A percentile compares a stretch with the other conserved stretches of the same genome.
Evolutionary conservation across 495 filamentous ascomycete genomes (phyloP).

Genomic region (Mytilinidion resinicola): DNA sequence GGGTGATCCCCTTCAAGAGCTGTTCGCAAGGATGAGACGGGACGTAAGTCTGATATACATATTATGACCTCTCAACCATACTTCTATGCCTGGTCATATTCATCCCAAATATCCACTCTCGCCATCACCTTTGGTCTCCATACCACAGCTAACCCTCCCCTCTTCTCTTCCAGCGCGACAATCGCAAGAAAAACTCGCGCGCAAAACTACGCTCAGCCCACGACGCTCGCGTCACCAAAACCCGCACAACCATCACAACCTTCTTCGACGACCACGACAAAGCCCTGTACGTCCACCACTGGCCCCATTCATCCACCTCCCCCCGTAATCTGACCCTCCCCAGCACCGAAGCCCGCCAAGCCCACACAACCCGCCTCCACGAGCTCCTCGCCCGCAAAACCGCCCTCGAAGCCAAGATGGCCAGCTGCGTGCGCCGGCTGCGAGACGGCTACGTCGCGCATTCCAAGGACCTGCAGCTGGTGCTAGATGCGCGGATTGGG

Average conservation of each 20-base stretch:
- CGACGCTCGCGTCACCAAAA: neutral
- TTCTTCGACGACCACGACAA: conserved; percentile 15
- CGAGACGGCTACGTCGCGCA: conserved; percentile 1
- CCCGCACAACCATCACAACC: neutral
- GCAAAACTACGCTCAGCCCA: conserved; percentile 2
- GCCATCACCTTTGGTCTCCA: neutral
- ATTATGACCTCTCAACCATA: no score
- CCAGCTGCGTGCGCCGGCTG: neutral
- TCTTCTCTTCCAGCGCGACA: no score
- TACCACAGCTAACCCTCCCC: no score
- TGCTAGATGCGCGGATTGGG: neutral
- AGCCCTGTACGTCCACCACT: conserved; percentile 4
- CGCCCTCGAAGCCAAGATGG: conserved; percentile 10
- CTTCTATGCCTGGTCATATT: no score
- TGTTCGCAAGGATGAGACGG: neutral
- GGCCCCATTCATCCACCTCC: neutral
- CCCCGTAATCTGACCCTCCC: neutral
- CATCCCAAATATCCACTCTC: no score
- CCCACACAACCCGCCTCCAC: conserved; percentile 8
- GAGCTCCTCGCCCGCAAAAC: conserved; percentile 6
- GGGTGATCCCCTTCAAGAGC: neutral
- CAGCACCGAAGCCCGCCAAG: conserved; percentile 5
- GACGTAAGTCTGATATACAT: neutral
- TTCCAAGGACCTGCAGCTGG: conserved; percentile 3
- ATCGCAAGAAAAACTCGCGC: no score